Base-by-base conservation (phyloP, 2,329 filamentous ascomycete genomes). In the Lomentospora prolificans region DNA sequence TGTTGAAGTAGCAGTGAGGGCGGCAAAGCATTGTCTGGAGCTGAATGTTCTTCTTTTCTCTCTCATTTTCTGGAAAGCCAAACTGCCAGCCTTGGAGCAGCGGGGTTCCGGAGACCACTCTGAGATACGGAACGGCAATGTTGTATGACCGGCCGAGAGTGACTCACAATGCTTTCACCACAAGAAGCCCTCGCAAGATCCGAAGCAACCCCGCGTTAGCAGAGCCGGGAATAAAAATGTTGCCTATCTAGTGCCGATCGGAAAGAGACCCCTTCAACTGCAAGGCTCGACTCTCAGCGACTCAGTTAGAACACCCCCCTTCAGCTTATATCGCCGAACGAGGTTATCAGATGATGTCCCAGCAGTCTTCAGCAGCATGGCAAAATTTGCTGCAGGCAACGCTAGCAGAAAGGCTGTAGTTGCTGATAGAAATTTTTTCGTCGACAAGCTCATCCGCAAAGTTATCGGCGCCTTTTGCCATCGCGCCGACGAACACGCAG, bases 331-430 rank as follows among this genome's bases (percentile, higher is more conserved):
- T n/a, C n/a, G n/a, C n/a, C n/a, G n/a, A n/a, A n/a, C n/a, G n/a
- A n/a, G n/a, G n/a, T n/a, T 28, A 24, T 79, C 84, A 99, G 65
- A 96, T 81, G 63, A 99, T 88, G 67, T 89, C 85, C 94, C 94
- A 99, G 33, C 87, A 86, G 70, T 99, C 94, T 73, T 99, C 94
- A 46, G 91, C 92, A 41, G 92, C 94, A 72, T 99, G 94, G 73
- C 94, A 97, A 78, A 99, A 97, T 72, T 97, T 99, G 82, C 92
- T 96, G 80, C 94, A 99, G 46, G 94, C 92, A 60, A 99, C 94
- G 75, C 92, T 97, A 59, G 94, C 94, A 66, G 90, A 96, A 60
- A 99, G 79, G 67, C 91, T 96, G 79, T 89, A 99, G 72, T 96
- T 96, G 79, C 92, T 97, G 75, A 99, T 97, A 64, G 88, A 90